Base-by-base conservation (phyloP, 1,284 basidiomycete species). In the Boletus mariae region DNA sequence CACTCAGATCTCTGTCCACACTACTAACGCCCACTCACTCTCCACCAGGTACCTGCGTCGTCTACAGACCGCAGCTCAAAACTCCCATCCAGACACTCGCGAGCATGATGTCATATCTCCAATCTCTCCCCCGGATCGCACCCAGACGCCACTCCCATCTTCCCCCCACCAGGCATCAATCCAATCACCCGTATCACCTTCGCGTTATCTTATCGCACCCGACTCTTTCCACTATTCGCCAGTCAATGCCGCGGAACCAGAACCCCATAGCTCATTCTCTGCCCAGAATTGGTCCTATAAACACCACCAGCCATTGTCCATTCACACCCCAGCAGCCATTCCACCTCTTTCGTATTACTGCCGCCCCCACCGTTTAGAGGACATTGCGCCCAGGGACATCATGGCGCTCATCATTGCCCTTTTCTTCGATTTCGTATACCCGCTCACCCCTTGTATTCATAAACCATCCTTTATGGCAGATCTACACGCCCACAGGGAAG, bases 361-460 rank as follows among this genome's bases (percentile, higher is more conserved):
- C 65, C 80, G 82, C 20, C 80, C 85, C 7, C 81, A 82, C 62
- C 75, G 85, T 49, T 73, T 92, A 41, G 86, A 89, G 64, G 85
- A 88, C 59, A 82, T 91, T 46, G 87, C 86, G 11, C 84, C 85
- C 25, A 78, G 86, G 49, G 86, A 90, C 59, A 89, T 83, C 5
- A 85, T 91, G 53, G 80, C 82, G 44, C 80, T 89, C 56, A 87
- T 93, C 60, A 85, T 93, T 58, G 80, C 85, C 31, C 79, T 93
- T 23, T 94, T 91, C 74, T 93, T 93, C 66, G 91, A 93, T 69
- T 93, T 91, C 66, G 87, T 93, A 44, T 92, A 92, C 68, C 87
- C 90, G 9, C 77, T 93, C 45, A 90, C 87, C 8, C 92, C 91
- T 5, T 89, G 87, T 69, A 74, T 91, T 47, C 87, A 90, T 71